Evolutionary conservation across 345 rosid species (phyloP), one percentile per base, ranked within the genome.

Genomic region (Microthlaspi erraticum): DNA sequence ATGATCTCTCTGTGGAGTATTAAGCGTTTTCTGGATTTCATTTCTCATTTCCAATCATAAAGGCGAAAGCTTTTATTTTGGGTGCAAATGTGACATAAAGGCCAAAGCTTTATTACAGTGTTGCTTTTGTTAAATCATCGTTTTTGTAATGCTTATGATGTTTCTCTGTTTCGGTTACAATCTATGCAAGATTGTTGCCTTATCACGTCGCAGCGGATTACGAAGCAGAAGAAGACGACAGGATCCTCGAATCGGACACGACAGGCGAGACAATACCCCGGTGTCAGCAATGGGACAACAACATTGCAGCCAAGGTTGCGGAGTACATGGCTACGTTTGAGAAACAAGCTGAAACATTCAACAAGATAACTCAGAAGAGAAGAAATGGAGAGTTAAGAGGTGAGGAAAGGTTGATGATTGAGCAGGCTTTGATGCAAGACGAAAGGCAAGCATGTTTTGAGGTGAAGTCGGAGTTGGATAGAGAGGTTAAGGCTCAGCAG

Each of bases 141-240:
- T 26, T 26, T 20, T 26, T 26, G 29, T 26, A 26, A 26, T 26
- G 29, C 29, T 26, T 26, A 26, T 26, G 29, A 26, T 26, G 29
- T 26, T 36, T 66, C 70, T 74, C 42, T 55, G 20, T 72, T 72
- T 59, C 9, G 48, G 13, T 43, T 54, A 1, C 51, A 59, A 66
- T 19, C 11, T 77, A 12, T 80, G 81, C 84, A 94, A 94, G 98
- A 77, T 82, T 84, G 79, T 85, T 91, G 32, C 99, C 98, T 49
- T 94, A 89, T 75, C 98, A 91, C 66, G 92, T 91, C 5, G 91
- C 91, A 45, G 92, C 96, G 39, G 97, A 94, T 80, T 94, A 88
- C 71, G 98, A 94, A 85, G 97, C 98, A 7, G 99, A 91, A 54
- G 99, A 94, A 75, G 98, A 94, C 48, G 98, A 88, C 66, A 87